Evolutionary conservation across 106 monocot species (phyloP), one percentile per base, ranked within the genome.

Genomic region (Ottelia alismoides): DNA sequence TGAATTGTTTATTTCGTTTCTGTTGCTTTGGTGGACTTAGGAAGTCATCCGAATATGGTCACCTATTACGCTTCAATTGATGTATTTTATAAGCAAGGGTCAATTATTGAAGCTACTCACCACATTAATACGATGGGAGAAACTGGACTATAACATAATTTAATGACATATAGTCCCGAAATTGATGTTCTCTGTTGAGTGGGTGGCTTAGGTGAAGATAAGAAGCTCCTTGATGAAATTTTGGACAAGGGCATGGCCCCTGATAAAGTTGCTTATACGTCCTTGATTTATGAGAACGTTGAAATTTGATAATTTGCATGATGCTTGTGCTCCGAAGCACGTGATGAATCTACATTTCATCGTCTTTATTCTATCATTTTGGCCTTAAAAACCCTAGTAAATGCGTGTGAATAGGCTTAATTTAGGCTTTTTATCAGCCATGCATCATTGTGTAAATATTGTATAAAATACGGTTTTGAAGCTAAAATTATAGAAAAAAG

Each of bases 31-130:
- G 54, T 59, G 28, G 82, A 86, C 40, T 78, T 56, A n/a, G 78
- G 69, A 9, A 47, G 60, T 2, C 11, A 30, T 30, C 85, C 76
- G 0, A 79, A 48, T 64, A 45, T 78, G 27, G 64, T 92, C 52
- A 86, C 92, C 25, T 92, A 82, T 56, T 78, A 85, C 65, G 54
- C 85, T 55, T 65, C 85, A 58, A 51, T 92, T 68, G 91, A 92
- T 71, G 91, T 85, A n/a, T 67, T 92, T 45, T 85, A 85, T 56
- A 92, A 92, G 70, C 53, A 67, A 67, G 85, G 81, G 20, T 85
- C 78, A 12, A 25, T 92, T 47, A n/a, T 6, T 62, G 91, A 92
- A 70, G 85, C 91, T 49, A 73, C 24, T 14, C 64, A 61, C 45
- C 78, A 92, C 69, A 85, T 92, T 56, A 54, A 78, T 22, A 78